A percentile compares a stretch with the other conserved stretches of the same genome.
These are phyloP conservation scores for Hymenoscyphus linearis DNA, from an alignment of 2,329 filamentous ascomycete genomes.

Conservation along the genomic window DNA sequence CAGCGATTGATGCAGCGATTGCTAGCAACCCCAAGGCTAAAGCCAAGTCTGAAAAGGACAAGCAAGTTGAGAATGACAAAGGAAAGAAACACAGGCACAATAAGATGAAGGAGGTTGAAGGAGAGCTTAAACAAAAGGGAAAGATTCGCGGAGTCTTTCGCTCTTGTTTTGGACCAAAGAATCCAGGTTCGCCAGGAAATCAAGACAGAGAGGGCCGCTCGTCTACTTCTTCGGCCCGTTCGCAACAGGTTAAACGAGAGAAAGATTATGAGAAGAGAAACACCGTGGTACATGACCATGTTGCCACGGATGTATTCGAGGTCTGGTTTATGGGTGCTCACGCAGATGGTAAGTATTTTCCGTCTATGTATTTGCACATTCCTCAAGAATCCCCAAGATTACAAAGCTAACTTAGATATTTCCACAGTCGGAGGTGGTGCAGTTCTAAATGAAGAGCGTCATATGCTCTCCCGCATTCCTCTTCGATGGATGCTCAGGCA, in stretches of 20 bases:
- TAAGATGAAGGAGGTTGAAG: neutral
- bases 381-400: too few relatives aligned
- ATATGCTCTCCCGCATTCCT: conserved; percentile 41
- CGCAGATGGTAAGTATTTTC: conserved; percentile 28
- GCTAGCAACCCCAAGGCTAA: conserved; percentile 6
- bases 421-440: conserved; percentile 38
- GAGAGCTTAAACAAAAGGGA: neutral
- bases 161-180: conserved; percentile 10
- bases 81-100: neutral
- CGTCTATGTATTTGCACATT: too few relatives aligned
- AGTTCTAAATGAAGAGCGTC: conserved; percentile 36
- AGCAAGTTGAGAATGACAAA: neutral
- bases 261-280: conserved; percentile 15
- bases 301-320: conserved; percentile 40
- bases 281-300: conserved; percentile 12
- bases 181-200: neutral
- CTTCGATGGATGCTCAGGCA: conserved; percentile 45
- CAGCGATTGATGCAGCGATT: neutral
- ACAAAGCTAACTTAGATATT: too few relatives aligned
- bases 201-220: neutral
- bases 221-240: conserved; percentile 4
- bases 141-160: conserved; percentile 4
- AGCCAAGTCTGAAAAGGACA: conserved; percentile 3
- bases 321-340: conserved; percentile 41
- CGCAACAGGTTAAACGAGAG: conserved; percentile 18